phyloP scores from a whole-genome alignment of 2,329 filamentous ascomycete species.

The Fusarium devonianum region DNA sequence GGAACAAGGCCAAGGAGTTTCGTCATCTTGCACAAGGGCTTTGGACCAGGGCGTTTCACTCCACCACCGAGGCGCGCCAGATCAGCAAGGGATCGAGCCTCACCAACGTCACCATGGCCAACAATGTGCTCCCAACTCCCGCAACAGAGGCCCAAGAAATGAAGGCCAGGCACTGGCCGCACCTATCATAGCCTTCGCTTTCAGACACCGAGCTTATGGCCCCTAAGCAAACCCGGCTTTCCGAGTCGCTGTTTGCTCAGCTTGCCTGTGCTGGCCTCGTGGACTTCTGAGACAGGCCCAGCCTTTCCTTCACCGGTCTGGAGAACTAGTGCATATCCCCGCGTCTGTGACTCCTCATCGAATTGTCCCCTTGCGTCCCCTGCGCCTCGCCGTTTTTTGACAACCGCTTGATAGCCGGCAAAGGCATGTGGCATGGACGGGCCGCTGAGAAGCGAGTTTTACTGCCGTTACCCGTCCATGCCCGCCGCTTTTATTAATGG shows the following conservation, averaged over 20 bases:
- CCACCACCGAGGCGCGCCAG: slow-evolving; percentile 18
- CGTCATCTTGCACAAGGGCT: slow-evolving; percentile 22
- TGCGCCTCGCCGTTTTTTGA: slow-evolving; percentile 30
- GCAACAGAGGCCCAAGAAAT: slow-evolving; percentile 17
- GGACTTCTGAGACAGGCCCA: slow-evolving; percentile 27
- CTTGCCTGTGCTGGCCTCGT: slow-evolving; percentile 27
- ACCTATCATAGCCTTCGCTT: slow-evolving; percentile 27
- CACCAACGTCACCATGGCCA: slow-evolving; percentile 24
- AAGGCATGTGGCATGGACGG: slow-evolving; percentile 17
- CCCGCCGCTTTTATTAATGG: slow-evolving; percentile 6
- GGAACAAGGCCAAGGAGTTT: slow-evolving; percentile 6
- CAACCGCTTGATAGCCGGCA: slow-evolving; percentile 1
- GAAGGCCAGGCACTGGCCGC: too few species aligned
- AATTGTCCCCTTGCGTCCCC: slow-evolving; percentile 19
- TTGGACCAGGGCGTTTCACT: slow-evolving; percentile 11
- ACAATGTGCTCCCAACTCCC: slow-evolving; percentile 6
- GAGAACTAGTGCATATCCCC: slow-evolving; percentile 33
- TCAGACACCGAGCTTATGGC: background rate
- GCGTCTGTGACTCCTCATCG: slow-evolving; percentile 28
- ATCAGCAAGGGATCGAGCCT: slow-evolving; percentile 38
- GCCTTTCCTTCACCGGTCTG: slow-evolving; percentile 39
- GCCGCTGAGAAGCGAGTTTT: background rate
- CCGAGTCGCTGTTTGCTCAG: slow-evolving; percentile 23
- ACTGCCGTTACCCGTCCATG: slow-evolving; percentile 12
- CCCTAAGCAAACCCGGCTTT: slow-evolving; percentile 6